phyloP scores from a whole-genome alignment of 257 asterid genomes.

The Salvia splendens region DNA sequence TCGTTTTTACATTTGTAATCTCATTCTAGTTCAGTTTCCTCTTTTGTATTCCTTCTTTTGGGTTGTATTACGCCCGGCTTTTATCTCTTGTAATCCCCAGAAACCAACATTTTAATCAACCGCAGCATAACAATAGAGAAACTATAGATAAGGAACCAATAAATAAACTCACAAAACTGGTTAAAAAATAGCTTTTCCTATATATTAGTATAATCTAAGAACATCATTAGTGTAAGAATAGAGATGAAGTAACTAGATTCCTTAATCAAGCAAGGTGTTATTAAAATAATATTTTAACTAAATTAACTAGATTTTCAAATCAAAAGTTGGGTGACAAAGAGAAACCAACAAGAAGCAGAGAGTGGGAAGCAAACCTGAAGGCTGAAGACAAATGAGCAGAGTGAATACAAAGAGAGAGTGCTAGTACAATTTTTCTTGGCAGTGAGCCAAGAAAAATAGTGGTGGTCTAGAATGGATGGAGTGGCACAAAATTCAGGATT shows the following conservation, averaged over 20 bases:
- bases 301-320: conserved; percentile 23
- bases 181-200: too few relatives aligned
- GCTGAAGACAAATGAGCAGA: conserved; percentile 41
- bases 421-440: too few relatives aligned
- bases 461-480: conserved; percentile 32
- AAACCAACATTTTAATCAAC: too few relatives aligned
- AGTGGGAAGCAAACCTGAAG: conserved; percentile 47
- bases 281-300: conserved; percentile 20
- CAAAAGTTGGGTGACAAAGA: conserved; percentile 18
- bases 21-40: too few relatives aligned
- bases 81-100: too few relatives aligned
- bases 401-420: conserved; percentile 43
- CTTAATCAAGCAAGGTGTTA: neutral
- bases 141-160: too few relatives aligned
- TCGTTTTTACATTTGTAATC: too few relatives aligned
- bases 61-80: too few relatives aligned
- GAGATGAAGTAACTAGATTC: neutral
- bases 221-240: neutral
- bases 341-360: conserved; percentile 23
- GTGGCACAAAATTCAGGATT: conserved; percentile 44
- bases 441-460: conserved; percentile 42
- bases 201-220: too few relatives aligned
- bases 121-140: too few relatives aligned
- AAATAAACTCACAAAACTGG: too few relatives aligned
- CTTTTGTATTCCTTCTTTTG: too few relatives aligned